These are phyloP conservation scores for Fonsecaea erecta DNA, from an alignment of 2,329 filamentous ascomycete species.

Conservation along the genomic window DNA sequence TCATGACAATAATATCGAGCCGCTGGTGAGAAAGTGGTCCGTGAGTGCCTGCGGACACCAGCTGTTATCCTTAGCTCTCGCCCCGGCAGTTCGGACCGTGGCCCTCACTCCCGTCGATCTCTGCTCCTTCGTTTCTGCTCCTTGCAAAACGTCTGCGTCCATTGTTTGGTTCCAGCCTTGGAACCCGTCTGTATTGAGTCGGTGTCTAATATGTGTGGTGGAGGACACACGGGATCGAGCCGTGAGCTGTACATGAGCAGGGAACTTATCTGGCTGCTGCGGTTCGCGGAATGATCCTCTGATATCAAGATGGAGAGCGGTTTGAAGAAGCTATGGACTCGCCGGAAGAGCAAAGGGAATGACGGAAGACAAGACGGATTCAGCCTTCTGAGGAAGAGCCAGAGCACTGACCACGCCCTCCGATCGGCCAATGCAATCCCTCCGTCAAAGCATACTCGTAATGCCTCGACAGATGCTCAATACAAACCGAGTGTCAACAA, in stretches of 20 bases:
- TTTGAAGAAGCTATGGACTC: conserved; percentile 33
- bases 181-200: background rate
- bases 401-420: conserved; percentile 21
- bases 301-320: conserved; percentile 30
- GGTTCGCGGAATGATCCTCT: conserved; percentile 8
- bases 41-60: background rate
- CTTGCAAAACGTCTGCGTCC: background rate
- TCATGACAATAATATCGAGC: background rate
- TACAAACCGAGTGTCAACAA: conserved; percentile 11
- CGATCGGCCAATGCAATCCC: conserved; percentile 13
- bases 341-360: conserved; percentile 33
- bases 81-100: background rate
- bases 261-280: background rate
- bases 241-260: conserved; percentile 15
- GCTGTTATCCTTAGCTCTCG: background rate
- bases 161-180: conserved; percentile 1
- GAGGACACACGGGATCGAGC: background rate
- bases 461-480: conserved; percentile 12
- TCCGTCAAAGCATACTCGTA: conserved; percentile 6
- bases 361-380: conserved; percentile 20
- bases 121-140: background rate
- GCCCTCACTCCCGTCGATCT: background rate
- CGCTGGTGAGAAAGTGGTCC: background rate
- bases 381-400: conserved; percentile 24
- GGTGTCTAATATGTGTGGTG: conserved; percentile 12